A percentile compares a stretch with the other conserved stretches of the same genome.
Conservation (phyloP, 2,329 filamentous ascomycete species). For the Claviceps fusiformis region DNA sequence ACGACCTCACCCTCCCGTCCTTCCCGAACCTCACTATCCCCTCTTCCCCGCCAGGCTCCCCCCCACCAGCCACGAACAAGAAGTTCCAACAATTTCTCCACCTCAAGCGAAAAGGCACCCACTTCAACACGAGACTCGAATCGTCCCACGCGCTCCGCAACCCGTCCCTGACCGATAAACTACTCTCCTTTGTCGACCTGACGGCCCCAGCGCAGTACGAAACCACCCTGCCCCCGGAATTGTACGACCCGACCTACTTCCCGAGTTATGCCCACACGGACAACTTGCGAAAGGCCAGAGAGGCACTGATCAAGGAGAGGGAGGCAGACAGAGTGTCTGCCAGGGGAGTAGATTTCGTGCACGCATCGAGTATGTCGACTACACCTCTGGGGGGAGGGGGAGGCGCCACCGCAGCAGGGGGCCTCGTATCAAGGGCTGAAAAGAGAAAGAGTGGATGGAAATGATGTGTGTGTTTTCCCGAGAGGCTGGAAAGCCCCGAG, state of each 20-base stretch:
- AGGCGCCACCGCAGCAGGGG: slow-evolving; percentile 8
- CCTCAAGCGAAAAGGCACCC: slow-evolving; percentile 62
- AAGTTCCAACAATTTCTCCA: slow-evolving; percentile 64
- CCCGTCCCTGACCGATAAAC: slow-evolving; percentile 56
- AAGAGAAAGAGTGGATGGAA: slow-evolving; percentile 23
- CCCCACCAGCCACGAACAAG: slow-evolving; percentile 36
- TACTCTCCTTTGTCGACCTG: slow-evolving; percentile 51
- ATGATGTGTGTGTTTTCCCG: slow-evolving; percentile 2
- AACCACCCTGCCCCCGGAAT: slow-evolving; percentile 40
- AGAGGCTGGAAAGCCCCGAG: too few relatives aligned
- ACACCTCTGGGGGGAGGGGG: slow-evolving; percentile 4
- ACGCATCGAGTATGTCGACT: slow-evolving; percentile 11
- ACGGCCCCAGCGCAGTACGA: slow-evolving; percentile 45
- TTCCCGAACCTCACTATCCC: slow-evolving; percentile 63
- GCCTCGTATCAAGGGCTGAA: slow-evolving; percentile 13
- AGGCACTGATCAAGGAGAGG: slow-evolving; percentile 29
- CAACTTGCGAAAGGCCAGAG: slow-evolving; percentile 34
- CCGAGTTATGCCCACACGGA: slow-evolving; percentile 40
- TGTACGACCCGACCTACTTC: slow-evolving; percentile 46
- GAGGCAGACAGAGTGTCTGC: slow-evolving; percentile 29
- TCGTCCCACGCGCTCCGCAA: slow-evolving; percentile 55
- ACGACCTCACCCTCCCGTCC: slow-evolving; percentile 60
- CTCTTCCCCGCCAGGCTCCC: slow-evolving; percentile 53
- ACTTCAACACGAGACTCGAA: slow-evolving; percentile 66
- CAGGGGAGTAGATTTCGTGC: slow-evolving; percentile 36